Conservation (phyloP, 371 early-diverging fungal species). For the Synchytrium microbalum region DNA sequence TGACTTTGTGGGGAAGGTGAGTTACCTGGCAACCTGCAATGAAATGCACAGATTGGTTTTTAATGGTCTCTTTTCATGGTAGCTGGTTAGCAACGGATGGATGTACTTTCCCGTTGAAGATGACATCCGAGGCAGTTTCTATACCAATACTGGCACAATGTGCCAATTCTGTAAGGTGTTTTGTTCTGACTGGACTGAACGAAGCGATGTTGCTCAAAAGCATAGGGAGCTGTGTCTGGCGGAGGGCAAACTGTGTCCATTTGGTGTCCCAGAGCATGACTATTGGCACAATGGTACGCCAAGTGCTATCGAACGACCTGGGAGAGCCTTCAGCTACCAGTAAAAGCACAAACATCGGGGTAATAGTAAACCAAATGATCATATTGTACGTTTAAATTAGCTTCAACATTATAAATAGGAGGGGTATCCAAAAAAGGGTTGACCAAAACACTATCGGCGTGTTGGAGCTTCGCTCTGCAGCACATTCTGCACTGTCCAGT, state of each 20-base stretch:
- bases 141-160: not conserved
- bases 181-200: not conserved
- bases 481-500: too few relatives aligned
- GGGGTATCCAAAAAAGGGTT: too few relatives aligned
- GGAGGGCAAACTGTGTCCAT: not conserved
- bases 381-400: too few relatives aligned
- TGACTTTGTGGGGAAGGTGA: not conserved
- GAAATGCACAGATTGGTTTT: not conserved
- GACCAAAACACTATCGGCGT: too few relatives aligned
- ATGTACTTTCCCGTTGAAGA: not conserved
- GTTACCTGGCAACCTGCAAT: not conserved
- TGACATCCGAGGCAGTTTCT: not conserved
- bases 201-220: not conserved
- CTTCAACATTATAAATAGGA: too few relatives aligned
- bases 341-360: too few relatives aligned
- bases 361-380: too few relatives aligned
- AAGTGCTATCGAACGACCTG: too few relatives aligned
- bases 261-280: not conserved
- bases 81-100: not conserved
- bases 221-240: not conserved
- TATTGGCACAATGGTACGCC: too few relatives aligned
- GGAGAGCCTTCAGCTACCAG: too few relatives aligned
- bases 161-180: not conserved
- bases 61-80: not conserved
- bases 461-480: too few relatives aligned